Evolutionary conservation across 2,329 filamentous ascomycete genomes (phyloP).

Genomic region (Purpureocillium lavendulum): DNA sequence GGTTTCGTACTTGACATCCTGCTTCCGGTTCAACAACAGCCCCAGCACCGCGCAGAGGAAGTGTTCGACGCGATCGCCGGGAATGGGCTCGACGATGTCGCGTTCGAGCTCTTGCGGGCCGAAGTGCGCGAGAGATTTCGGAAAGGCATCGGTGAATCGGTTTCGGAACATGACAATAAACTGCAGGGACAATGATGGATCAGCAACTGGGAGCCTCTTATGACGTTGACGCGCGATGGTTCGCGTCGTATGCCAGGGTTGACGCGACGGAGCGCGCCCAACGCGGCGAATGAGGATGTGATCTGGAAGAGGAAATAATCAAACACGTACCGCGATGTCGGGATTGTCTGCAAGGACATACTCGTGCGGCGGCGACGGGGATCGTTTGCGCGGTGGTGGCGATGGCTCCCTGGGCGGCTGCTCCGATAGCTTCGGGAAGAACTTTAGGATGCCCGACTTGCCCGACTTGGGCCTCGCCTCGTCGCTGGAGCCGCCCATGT

Average conservation of each 20-base stretch:
- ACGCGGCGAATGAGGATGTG: constrained; percentile 2
- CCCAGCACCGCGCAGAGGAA: constrained; percentile 84
- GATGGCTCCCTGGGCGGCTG: constrained; percentile 47
- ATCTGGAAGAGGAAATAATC: background rate
- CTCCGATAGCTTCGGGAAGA: constrained; percentile 53
- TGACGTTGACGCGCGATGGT: constrained; percentile 37
- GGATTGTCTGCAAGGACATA: constrained; percentile 83
- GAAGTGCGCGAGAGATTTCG: constrained; percentile 78
- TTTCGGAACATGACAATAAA: constrained; percentile 98
- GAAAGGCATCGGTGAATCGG: constrained; percentile 84
- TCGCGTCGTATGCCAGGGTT: constrained; percentile 37
- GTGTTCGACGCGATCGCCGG: constrained; percentile 78
- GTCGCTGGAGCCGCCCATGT: constrained; percentile 38
- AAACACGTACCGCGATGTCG: constrained; percentile 75
- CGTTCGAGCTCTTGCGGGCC: constrained; percentile 92
- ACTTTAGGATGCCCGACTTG: constrained; percentile 56
- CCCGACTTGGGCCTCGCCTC: constrained; percentile 32
- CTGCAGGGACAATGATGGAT: constrained; percentile 32
- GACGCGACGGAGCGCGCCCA: constrained; percentile 23
- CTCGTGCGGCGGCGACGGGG: constrained; percentile 84
- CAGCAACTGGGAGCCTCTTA: constrained; percentile 3
- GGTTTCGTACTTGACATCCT: constrained; percentile 78
- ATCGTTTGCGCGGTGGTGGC: constrained; percentile 66
- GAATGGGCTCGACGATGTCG: constrained; percentile 68
- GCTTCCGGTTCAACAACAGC: constrained; percentile 90